Evolutionary conservation across 805 yeast species (phyloP).

Genomic region (Yarrowia hollandica): DNA sequence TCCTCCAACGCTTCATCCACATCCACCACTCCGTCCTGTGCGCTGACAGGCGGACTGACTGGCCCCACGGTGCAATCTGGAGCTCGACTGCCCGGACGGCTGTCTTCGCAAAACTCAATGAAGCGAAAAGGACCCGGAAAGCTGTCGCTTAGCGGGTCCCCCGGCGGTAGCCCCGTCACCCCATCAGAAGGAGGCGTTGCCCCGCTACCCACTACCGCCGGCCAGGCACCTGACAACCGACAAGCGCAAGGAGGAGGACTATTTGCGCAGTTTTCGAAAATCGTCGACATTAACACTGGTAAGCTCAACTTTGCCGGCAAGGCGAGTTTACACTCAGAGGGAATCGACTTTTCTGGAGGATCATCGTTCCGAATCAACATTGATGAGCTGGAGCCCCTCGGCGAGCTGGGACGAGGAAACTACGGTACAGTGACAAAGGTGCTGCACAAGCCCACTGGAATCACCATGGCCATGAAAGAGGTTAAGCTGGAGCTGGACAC

Average conservation of each 20-base stretch:
- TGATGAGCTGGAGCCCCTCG: conserved; percentile 69
- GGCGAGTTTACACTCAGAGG: conserved; percentile 86
- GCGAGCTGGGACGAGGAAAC: conserved; percentile 92
- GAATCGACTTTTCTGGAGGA: conserved; percentile 88
- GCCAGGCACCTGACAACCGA: conserved; percentile 30
- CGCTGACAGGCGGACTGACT: conserved; percentile 31
- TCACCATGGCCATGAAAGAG: conserved; percentile 96
- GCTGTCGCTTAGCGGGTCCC: conserved; percentile 33
- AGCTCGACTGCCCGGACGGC: conserved; percentile 12
- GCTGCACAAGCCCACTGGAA: conserved; percentile 86
- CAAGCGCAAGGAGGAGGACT: conserved; percentile 37
- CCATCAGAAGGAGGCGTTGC: conserved; percentile 38
- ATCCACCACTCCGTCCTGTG: not conserved
- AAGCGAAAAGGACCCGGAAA: conserved; percentile 24
- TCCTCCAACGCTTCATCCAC: conserved; percentile 17
- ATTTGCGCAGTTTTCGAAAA: conserved; percentile 82
- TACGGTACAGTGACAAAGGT: conserved; percentile 96
- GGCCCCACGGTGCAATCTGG: conserved; percentile 14
- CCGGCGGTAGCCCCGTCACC: conserved; percentile 33
- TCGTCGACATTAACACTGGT: conserved; percentile 89
- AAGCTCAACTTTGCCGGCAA: conserved; percentile 90
- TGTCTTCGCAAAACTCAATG: conserved; percentile 25
- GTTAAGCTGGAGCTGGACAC: conserved; percentile 92
- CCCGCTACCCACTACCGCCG: conserved; percentile 33
- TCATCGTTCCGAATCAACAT: conserved; percentile 81